Evolutionary conservation across 1,139 yeast species (phyloP).

Genomic region (Taphrina betulina): DNA sequence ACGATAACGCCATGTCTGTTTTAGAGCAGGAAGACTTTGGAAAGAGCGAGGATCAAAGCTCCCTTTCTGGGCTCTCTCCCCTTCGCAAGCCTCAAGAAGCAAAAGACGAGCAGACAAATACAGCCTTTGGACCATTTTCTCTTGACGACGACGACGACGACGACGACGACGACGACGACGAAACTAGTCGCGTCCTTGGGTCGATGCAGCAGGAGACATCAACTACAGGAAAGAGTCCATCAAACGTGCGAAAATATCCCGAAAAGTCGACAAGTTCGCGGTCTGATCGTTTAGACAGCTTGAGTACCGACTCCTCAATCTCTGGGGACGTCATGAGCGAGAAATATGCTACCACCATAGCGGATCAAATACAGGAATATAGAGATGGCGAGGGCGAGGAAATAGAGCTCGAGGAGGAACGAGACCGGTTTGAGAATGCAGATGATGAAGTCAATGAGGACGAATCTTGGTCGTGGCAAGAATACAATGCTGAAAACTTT

Average conservation of each 20-base stretch:
- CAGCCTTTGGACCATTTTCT: constrained; percentile 16
- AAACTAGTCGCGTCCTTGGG: too few relatives aligned
- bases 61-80: too few relatives aligned
- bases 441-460: constrained; percentile 23
- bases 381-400: constrained; percentile 15
- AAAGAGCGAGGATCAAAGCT: neutral
- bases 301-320: constrained; percentile 1
- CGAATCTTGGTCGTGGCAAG: constrained; percentile 31
- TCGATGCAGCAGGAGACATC: neutral
- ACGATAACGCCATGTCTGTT: neutral
- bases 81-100: neutral
- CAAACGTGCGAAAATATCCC: too few relatives aligned
- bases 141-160: constrained; percentile 25
- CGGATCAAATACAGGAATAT: constrained; percentile 5
- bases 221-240: neutral
- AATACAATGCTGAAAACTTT: constrained; percentile 29
- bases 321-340: constrained; percentile 1
- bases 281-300: neutral
- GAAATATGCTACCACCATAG: constrained; percentile 10
- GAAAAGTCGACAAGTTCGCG: constrained; percentile 1
- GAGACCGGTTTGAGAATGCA: constrained; percentile 28
- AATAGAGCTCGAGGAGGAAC: constrained; percentile 5
- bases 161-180: neutral
- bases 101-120: neutral
- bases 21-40: neutral